Base-by-base conservation (phyloP, 768 basidiomycete genomes). In the Vararia minispora region DNA sequence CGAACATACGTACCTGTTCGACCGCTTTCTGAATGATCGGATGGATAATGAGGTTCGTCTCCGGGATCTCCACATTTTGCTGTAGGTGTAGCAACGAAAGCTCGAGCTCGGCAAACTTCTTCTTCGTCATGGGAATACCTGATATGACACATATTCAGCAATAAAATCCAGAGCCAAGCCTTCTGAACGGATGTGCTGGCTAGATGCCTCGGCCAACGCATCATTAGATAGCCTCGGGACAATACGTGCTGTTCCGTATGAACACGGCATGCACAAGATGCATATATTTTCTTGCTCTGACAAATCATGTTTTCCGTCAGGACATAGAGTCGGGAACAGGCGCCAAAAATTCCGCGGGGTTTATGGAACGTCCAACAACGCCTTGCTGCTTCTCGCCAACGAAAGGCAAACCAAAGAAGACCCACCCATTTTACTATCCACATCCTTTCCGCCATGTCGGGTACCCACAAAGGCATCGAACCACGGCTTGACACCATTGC, bases 41-140 rank as follows among this genome's bases (percentile, higher is more conserved):
- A 53, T 98, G 92, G 37, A 97, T 85, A 46, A 86, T 68, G 22
- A 98, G 76, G 49, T 90, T 82, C 4, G 90, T 94, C 59, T 98
- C 90, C 1, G 95, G 95, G 37, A 98, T 98, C 64, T 99, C 95
- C 46, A 98, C 94, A 50, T 99, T 99, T 59, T 98, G 95, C 54
- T 98, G 94, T 5, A 98, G 71, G 56, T 99, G 95, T 2, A 98
- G 65, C 12, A 98, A 64, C 2, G 89, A 91, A 8, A 97, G 63
- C 58, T 99, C 94, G 39, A 98, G 78, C 52, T 99, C 95, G 6
- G 95, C 94, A 53, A 98, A 97, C 62, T 97, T 98, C 69, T 92
- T 92, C 74, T 97, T 98, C 32, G 94, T 91, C 72, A 95, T 88
- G 3, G 95, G 95, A 41, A 99, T 98, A 35, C 80, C 80, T 75